These are phyloP conservation scores for Akanthomyces uredinophilus DNA, from an alignment of 2,329 filamentous ascomycete species.

Conservation along the genomic window DNA sequence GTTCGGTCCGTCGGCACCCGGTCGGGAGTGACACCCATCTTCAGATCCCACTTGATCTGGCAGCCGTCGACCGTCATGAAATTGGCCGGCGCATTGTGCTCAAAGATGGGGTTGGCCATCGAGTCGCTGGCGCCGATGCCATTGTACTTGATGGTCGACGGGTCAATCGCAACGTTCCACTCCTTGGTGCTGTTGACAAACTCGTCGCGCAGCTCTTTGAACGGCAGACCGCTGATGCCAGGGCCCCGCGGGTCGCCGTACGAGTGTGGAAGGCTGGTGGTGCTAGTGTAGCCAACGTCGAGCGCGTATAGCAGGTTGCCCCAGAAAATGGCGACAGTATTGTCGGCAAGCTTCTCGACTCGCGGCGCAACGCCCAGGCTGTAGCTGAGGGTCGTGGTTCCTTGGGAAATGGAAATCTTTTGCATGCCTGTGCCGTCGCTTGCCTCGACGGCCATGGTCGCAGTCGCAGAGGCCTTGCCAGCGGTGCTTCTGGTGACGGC, in stretches of 20 bases:
- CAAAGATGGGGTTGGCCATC: conserved; percentile 25
- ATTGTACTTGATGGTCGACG: conserved; percentile 23
- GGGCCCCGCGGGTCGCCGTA: conserved; percentile 18
- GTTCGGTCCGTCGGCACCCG: conserved; percentile 17
- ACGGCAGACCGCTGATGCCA: conserved; percentile 20
- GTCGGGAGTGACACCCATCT: conserved; percentile 28
- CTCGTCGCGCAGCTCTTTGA: conserved; percentile 26
- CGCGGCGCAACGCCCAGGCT: conserved; percentile 19
- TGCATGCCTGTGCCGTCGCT: conserved; percentile 20
- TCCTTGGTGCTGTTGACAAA: conserved; percentile 27
- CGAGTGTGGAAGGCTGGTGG: conserved; percentile 21
- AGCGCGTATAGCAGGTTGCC: conserved; percentile 40
- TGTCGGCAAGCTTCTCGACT: conserved; percentile 23
- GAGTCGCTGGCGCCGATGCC: conserved; percentile 20
- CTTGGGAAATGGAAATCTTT: conserved; percentile 19
- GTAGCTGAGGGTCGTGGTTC: conserved; percentile 19
- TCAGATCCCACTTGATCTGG: conserved; percentile 31
- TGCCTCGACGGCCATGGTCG: background rate
- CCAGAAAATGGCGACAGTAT: conserved; percentile 38
- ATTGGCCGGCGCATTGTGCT: conserved; percentile 28
- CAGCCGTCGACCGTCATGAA: conserved; percentile 33
- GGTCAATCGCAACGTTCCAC: conserved; percentile 28
- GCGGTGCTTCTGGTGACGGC: conserved; percentile 16
- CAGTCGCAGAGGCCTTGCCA: background rate
- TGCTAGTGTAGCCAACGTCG: conserved; percentile 29